phyloP scores from a whole-genome alignment of 306 rosid species.

The Vachellia collinsii region DNA sequence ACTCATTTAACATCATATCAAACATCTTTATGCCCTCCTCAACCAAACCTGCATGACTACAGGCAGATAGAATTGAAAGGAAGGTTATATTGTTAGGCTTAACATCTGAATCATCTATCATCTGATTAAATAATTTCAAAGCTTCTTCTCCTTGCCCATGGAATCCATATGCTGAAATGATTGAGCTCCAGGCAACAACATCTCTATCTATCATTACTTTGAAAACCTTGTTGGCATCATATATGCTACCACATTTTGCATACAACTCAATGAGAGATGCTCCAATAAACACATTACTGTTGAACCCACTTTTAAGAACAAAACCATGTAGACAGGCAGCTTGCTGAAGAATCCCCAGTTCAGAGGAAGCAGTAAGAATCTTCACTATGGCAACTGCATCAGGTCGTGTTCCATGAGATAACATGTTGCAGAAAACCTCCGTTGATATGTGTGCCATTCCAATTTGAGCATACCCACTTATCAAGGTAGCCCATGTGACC shows the following conservation, averaged over 20 bases:
- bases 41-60: conserved; percentile 87
- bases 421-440: conserved; percentile 58
- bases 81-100: conserved; percentile 67
- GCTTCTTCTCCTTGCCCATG: conserved; percentile 73
- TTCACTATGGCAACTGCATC: conserved; percentile 78
- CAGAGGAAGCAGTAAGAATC: conserved; percentile 70
- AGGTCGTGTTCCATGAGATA: conserved; percentile 51
- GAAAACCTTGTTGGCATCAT: conserved; percentile 58
- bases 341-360: conserved; percentile 68
- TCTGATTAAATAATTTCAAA: conserved; percentile 52
- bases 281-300: conserved; percentile 53
- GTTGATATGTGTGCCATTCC: conserved; percentile 72
- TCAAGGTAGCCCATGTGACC: conserved; percentile 74
- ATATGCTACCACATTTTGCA: conserved; percentile 74
- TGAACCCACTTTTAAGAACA: conserved; percentile 48
- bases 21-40: conserved; percentile 32
- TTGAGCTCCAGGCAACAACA: conserved; percentile 80
- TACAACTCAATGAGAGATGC: conserved; percentile 76
- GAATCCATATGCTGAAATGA: conserved; percentile 81
- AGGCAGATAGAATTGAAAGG: conserved; percentile 71
- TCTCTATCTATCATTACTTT: conserved; percentile 57
- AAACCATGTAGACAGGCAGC: conserved; percentile 69
- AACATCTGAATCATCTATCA: conserved; percentile 53
- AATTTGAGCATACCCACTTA: conserved; percentile 65
- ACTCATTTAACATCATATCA: too few relatives aligned